These are phyloP conservation scores for Ogataea corticis DNA, from an alignment of 805 yeast species.

Conservation along the genomic window DNA sequence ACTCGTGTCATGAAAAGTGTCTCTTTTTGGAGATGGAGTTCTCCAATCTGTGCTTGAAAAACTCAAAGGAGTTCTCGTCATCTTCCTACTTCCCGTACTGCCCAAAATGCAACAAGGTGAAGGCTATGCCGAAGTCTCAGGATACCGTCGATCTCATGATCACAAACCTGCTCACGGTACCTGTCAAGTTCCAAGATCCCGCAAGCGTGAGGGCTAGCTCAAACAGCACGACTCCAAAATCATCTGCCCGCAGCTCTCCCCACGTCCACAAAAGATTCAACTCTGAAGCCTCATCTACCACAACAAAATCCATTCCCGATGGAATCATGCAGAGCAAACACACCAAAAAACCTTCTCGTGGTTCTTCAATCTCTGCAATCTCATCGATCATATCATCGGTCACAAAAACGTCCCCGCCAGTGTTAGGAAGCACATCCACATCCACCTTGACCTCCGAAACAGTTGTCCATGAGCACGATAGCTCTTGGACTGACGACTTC, in stretches of 20 bases:
- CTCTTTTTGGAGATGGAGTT: slow-evolving; percentile 41
- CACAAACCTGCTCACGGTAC: slow-evolving; percentile 15
- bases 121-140: slow-evolving; percentile 27
- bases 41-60: slow-evolving; percentile 5
- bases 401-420: slow-evolving; percentile 17
- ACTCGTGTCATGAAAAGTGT: slow-evolving; percentile 60
- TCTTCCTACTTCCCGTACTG: slow-evolving; percentile 29
- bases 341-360: slow-evolving; percentile 33
- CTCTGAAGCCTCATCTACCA: background rate
- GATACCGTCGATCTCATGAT: slow-evolving; percentile 21
- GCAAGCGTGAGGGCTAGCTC: background rate
- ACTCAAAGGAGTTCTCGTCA: slow-evolving; percentile 6
- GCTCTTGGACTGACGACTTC: slow-evolving; percentile 19
- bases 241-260: slow-evolving; percentile 3
- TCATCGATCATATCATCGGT: slow-evolving; percentile 37
- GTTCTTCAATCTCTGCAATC: slow-evolving; percentile 35
- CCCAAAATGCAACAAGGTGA: slow-evolving; percentile 21
- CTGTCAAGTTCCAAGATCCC: slow-evolving; percentile 5
- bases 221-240: background rate
- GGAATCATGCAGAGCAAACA: slow-evolving; percentile 16
- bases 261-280: slow-evolving; percentile 4
- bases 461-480: background rate
- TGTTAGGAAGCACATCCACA: slow-evolving; percentile 5
- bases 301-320: background rate
- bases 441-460: slow-evolving; percentile 2